Conservation (phyloP, 2,329 filamentous ascomycete species). For the Diaporthe velutina region DNA sequence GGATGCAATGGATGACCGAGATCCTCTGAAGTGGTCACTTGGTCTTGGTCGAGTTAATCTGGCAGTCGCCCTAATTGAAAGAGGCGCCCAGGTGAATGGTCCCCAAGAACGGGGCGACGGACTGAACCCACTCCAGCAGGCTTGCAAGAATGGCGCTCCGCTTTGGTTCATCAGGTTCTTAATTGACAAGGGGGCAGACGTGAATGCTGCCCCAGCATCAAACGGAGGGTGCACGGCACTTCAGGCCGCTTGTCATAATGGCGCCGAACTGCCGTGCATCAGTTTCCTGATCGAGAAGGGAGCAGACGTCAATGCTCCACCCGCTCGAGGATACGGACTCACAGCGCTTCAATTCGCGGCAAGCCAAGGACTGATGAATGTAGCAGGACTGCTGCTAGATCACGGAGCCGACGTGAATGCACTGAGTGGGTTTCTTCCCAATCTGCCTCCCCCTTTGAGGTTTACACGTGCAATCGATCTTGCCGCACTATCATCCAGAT, state of each 20-base stretch:
- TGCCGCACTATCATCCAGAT: neutral
- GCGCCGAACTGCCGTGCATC: neutral
- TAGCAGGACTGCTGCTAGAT: neutral
- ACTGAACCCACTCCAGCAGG: neutral
- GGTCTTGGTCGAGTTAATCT: neutral
- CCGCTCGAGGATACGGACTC: neutral
- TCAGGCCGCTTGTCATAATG: neutral
- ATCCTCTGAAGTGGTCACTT: neutral
- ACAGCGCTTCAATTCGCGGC: neutral
- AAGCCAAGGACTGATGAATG: neutral
- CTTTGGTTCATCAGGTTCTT: neutral
- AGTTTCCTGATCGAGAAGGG: neutral
- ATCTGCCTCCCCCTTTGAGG: too few species aligned
- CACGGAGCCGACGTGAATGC: neutral
- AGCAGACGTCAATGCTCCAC: constrained; percentile 8
- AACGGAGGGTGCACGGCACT: neutral
- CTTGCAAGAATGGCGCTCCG: neutral
- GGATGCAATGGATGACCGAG: neutral
- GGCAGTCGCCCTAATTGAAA: neutral
- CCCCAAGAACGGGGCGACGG: neutral
- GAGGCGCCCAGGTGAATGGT: neutral
- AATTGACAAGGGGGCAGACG: neutral
- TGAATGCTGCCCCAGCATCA: neutral
- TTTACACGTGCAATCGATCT: neutral
- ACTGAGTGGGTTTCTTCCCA: neutral